Evolutionary conservation across 192 early-diverging fungal species (phyloP), one percentile per base, ranked within the genome.

Genomic region (Phycomyces blakesleeanus): DNA sequence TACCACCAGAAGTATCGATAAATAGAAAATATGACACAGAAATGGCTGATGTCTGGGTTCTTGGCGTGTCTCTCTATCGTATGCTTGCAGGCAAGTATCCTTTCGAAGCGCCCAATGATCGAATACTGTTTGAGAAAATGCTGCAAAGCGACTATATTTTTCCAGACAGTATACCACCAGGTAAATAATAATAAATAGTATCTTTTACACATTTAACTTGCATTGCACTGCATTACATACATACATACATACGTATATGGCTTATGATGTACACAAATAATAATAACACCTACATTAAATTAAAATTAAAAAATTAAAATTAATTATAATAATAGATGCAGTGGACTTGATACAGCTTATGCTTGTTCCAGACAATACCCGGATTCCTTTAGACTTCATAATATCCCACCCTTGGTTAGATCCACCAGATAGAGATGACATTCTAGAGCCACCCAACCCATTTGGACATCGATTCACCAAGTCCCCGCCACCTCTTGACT

Each of bases 11-110:
- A 47, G n/a, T 68, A 20, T 54, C 59, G 22, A 29, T 55, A 24
- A 22, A 39, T 47, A 52, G 20, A 11, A 22, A 51, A 40, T 61
- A 55, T 54, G 20, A 60, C 27, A 42, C 51, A 47, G 59, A 55
- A n/a, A 29, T 61, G 24, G 59, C 52, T 7, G 95, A 98, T 69
- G 87, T 94, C 24, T 98, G 95, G 95, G 91, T 90, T 22, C 69
- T 96, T 12, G 95, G 95, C 15, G 88, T 98, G 1, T 80, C 92
- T 5, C 67, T 98, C 6, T 98, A 94, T 69, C 87, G 92, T 24
- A 83, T 96, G 74, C 81, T 72, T 0, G 72, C 75, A 11, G 80
- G 80, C n/a, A 59, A 68, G 5, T 75, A 78, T 69, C 80, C 80
- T 1, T 81, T 81, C 37, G 39, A 59, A 2, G 80, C 77, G 5